Evolutionary conservation across 345 rosid species (phyloP).

Genomic region (Jatropha curcas): DNA sequence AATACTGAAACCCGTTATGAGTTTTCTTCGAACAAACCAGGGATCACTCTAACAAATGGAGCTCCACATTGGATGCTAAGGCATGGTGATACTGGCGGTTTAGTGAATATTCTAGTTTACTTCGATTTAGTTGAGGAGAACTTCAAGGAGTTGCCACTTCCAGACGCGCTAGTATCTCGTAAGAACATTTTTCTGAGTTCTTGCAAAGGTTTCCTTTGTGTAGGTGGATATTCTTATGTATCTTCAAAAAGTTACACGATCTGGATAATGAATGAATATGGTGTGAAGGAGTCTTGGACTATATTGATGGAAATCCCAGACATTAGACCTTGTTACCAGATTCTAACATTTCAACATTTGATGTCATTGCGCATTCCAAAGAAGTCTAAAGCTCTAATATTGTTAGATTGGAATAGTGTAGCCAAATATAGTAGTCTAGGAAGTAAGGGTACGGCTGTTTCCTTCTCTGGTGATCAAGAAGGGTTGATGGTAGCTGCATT

Average conservation of each 20-base stretch:
- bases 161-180: not conserved
- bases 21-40: not conserved
- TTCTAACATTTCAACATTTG: not conserved
- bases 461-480: not conserved
- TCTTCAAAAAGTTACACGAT: not conserved
- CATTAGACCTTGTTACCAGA: not conserved
- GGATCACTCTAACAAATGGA: not conserved
- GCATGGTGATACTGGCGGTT: not conserved
- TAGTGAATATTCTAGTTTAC: not conserved
- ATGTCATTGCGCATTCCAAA: not conserved
- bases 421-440: not conserved
- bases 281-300: not conserved
- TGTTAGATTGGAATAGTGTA: not conserved
- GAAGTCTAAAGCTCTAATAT: not conserved
- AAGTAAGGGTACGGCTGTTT: not conserved
- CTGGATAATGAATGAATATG: not conserved
- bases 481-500: not conserved
- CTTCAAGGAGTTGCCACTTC: conserved; percentile 1
- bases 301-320: not conserved
- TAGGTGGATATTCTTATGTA: not conserved
- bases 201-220: conserved; percentile 5
- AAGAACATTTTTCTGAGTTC: not conserved
- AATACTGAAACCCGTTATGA: not conserved
- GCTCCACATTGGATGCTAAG: not conserved
- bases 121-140: not conserved